These are phyloP conservation scores for Russula foetens DNA, from an alignment of 768 basidiomycete genomes.

Conservation along the genomic window DNA sequence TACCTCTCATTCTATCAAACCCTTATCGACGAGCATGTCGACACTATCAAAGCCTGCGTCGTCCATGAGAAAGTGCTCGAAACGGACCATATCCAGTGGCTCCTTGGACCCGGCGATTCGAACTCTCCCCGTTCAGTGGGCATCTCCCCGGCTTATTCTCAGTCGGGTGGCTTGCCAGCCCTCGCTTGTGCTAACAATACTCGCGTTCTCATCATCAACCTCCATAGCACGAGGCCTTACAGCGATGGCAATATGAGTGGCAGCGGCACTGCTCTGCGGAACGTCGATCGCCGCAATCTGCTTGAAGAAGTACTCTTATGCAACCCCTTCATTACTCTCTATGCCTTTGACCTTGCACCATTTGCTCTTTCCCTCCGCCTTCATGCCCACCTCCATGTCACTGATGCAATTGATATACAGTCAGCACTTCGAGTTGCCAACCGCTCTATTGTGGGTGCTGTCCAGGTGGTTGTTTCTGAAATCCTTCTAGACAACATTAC, in stretches of 20 bases:
- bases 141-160: conserved; percentile 42
- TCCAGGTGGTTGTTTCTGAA: conserved; percentile 27
- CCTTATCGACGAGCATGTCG: conserved; percentile 23
- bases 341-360: conserved; percentile 47
- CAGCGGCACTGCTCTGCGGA: conserved; percentile 3
- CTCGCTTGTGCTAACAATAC: conserved; percentile 38
- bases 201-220: conserved; percentile 22
- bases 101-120: conserved; percentile 4
- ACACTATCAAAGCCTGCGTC: conserved; percentile 20
- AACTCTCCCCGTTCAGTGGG: conserved; percentile 33
- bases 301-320: conserved; percentile 40
- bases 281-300: conserved; percentile 21
- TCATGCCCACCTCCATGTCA: conserved; percentile 36
- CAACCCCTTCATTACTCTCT: conserved; percentile 36
- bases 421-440: conserved; percentile 34
- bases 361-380: conserved; percentile 41
- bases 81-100: conserved; percentile 16
- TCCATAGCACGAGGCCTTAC: conserved; percentile 7
- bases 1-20: conserved; percentile 18
- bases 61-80: conserved; percentile 21
- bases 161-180: conserved; percentile 34
- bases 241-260: background rate
- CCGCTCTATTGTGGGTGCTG: conserved; percentile 35
- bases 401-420: conserved; percentile 49
- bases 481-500: conserved; percentile 22